Evolutionary conservation across 2,329 filamentous ascomycete species (phyloP).

Genomic region (Fusarium tanahbumbuense): DNA sequence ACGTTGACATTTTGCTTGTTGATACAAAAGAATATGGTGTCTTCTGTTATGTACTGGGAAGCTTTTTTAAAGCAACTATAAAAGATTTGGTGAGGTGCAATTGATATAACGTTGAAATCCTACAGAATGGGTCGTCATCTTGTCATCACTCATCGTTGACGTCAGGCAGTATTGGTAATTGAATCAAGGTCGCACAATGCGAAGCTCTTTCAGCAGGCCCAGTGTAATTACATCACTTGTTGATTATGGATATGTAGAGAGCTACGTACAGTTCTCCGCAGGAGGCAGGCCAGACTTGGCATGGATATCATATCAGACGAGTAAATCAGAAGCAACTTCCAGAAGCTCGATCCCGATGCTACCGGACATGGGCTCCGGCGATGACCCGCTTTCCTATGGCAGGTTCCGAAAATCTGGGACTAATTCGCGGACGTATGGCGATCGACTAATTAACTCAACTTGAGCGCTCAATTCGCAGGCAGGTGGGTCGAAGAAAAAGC

Average conservation of each 20-base stretch:
- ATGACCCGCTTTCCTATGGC: constrained; percentile 1
- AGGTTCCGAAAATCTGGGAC: constrained; percentile 5
- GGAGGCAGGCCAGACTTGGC: constrained; percentile 12
- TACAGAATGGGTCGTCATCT: constrained; percentile 26
- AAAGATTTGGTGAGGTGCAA: neutral
- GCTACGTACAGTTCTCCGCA: constrained; percentile 10
- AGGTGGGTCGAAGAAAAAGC: too few relatives aligned
- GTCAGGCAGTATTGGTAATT: constrained; percentile 29
- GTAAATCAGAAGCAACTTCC: neutral
- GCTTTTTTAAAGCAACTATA: too few relatives aligned
- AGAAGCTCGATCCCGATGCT: constrained; percentile 22
- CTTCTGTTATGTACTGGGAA: neutral
- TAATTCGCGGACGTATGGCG: neutral
- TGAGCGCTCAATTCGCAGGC: neutral
- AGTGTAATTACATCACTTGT: constrained; percentile 36
- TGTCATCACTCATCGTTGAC: constrained; percentile 44
- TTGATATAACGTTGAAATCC: constrained; percentile 4
- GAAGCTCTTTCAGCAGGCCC: constrained; percentile 15
- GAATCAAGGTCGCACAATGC: constrained; percentile 7
- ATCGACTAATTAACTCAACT: neutral
- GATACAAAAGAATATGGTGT: neutral
- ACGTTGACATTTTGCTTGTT: constrained; percentile 34
- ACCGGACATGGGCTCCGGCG: constrained; percentile 20
- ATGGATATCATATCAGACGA: neutral
- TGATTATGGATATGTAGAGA: neutral